Base-by-base conservation (phyloP, 1,284 basidiomycete genomes). In the Pterulicium gracile region DNA sequence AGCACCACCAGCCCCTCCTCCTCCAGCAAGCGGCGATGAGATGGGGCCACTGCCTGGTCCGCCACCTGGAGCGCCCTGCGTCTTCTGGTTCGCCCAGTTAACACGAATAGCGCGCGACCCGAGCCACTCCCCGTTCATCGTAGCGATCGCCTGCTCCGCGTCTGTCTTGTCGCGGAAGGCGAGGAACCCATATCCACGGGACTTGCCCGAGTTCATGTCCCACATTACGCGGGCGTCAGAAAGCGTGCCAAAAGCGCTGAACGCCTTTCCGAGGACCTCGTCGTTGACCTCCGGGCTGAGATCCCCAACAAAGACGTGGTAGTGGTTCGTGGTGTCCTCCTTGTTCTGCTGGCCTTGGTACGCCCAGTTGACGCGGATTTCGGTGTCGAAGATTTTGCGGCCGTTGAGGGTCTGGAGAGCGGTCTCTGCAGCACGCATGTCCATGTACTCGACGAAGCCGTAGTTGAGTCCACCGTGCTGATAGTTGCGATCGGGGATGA, bases 11-110 rank as follows among this genome's bases (percentile, higher is more conserved):
- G 72, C 73, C 35, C 66, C 52, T 44, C 53, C 51, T 18, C 52
- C 48, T 18, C 50, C 53, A 18, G 57, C 57, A 24, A 63, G 56
- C 27, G 66, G 62, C 32, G 62, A 52, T 35, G 58, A 47, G 43
- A 51, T 50, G 44, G 51, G 50, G 18, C 58, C 51, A 44, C 42
- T 20, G 7, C 22, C 22, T 19, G 44, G 22, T 43, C 47, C 15
- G 46, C 27, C 18, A 46, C 57, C 55, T 15, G 49, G 56, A 19
- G 61, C 71, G 50, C 83, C 84, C 65, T 92, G 88, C 19, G 91
- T 96, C 74, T 98, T 98, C 69, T 94, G 94, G 70, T 96, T 98
- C 43, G 95, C 95, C 95, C 95, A 99, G 70, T 99, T 98, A 66
- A 98, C 94, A 52, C 95, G 86, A 59, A 99, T 98, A 47, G 94